Evolutionary conservation across 2,329 filamentous ascomycete species (phyloP).

Genomic region (Cladosporium sp.): DNA sequence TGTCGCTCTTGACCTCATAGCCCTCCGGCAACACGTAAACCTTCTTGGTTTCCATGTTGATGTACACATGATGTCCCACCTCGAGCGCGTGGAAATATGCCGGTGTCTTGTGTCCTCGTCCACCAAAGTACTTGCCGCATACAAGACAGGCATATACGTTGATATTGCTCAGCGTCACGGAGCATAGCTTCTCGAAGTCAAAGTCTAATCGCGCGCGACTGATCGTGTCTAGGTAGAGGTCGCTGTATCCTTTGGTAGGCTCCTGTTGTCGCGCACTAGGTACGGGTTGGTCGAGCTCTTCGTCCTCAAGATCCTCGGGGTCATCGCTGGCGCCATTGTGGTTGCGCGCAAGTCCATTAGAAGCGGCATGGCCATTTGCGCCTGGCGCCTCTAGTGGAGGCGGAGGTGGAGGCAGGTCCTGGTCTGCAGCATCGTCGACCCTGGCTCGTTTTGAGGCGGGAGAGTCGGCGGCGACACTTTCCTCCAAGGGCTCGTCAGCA

Average conservation of each 20-base stretch:
- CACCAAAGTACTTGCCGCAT: conserved; percentile 97
- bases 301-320: conserved; percentile 34
- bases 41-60: conserved; percentile 92
- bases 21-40: conserved; percentile 92
- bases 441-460: conserved; percentile 46
- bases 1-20: conserved; percentile 92
- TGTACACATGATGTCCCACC: conserved; percentile 92
- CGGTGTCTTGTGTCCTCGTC: conserved; percentile 86
- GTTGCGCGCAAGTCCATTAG: conserved; percentile 24
- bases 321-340: conserved; percentile 36
- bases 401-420: conserved; percentile 25
- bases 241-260: conserved; percentile 83
- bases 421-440: conserved; percentile 41
- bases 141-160: conserved; percentile 98
- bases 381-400: conserved; percentile 18
- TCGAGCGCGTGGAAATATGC: conserved; percentile 97
- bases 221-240: conserved; percentile 97
- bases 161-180: conserved; percentile 91
- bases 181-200: conserved; percentile 98
- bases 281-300: conserved; percentile 30
- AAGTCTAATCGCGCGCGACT: conserved; percentile 90
- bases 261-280: conserved; percentile 34
- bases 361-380: conserved; percentile 18
- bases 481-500: conserved; percentile 44
- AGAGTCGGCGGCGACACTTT: conserved; percentile 37